Conservation (phyloP, 2,329 filamentous ascomycete genomes). For the Trichoderma lentiforme region DNA sequence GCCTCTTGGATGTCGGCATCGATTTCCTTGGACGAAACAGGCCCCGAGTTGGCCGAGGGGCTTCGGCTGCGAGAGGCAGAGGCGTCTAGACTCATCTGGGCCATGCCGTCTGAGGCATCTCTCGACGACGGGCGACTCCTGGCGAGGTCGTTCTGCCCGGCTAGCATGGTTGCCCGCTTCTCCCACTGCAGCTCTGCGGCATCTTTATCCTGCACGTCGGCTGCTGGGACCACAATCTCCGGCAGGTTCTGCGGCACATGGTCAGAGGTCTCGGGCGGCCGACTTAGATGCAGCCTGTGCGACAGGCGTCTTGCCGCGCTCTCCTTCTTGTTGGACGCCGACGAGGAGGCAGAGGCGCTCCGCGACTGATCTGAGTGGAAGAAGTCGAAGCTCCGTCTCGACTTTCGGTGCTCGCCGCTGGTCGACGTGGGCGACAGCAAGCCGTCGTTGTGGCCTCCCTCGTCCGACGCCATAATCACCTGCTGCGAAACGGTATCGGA, state of each 20-base stretch:
- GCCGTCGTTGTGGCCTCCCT: slow-evolving; percentile 30
- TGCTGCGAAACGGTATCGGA: slow-evolving; percentile 80
- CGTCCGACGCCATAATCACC: slow-evolving; percentile 65
- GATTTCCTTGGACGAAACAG: slow-evolving; percentile 49
- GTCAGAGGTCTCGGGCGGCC: slow-evolving; percentile 58
- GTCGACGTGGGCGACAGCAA: slow-evolving; percentile 27
- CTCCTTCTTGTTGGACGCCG: slow-evolving; percentile 36
- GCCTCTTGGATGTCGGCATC: slow-evolving; percentile 85
- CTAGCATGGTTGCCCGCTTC: slow-evolving; percentile 85
- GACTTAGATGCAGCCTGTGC: slow-evolving; percentile 66
- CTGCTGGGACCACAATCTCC: slow-evolving; percentile 55
- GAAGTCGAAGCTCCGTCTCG: slow-evolving; percentile 45
- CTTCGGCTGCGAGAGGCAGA: slow-evolving; percentile 18
- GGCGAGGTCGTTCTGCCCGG: slow-evolving; percentile 55
- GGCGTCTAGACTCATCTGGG: slow-evolving; percentile 26
- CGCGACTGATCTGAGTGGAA: slow-evolving; percentile 46
- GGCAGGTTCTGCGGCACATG: slow-evolving; percentile 79
- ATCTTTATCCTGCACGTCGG: slow-evolving; percentile 43
- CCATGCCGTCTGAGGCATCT: slow-evolving; percentile 28
- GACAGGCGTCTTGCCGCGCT: slow-evolving; percentile 53
- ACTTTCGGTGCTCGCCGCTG: slow-evolving; percentile 30
- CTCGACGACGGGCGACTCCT: slow-evolving; percentile 43
- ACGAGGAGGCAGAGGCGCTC: slow-evolving; percentile 46
- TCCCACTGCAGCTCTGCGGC: slow-evolving; percentile 77
- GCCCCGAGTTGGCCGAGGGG: slow-evolving; percentile 23